Evolutionary conservation across 1,284 basidiomycete species (phyloP), one percentile per base, ranked within the genome.

Genomic region (Rhizoctonia solani): DNA sequence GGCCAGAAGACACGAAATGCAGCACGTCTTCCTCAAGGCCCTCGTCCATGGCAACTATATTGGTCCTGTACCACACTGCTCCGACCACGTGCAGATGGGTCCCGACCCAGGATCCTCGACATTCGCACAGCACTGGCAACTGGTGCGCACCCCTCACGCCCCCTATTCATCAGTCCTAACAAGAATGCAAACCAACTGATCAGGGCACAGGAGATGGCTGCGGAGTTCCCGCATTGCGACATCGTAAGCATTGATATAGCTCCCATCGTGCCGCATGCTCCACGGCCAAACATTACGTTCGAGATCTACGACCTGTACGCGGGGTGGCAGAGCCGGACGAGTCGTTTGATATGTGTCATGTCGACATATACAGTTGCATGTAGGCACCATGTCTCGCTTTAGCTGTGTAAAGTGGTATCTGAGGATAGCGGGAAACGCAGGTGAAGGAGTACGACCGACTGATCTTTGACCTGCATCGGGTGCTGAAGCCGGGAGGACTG

Each of bases 221-320:
- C 49, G 13, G 61, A 66, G 52, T 66, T 66, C 27, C 61, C 61
- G n/a, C 61, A 66, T 16, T 66, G 61, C 39, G 61, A 66, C 27
- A 66, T 66, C n/a, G 29, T 27, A 3, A 54, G 50, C 16, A 42
- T 66, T 21, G 61, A 66, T 19, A 37, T 66, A n/a, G 61, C 39
- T 1, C 61, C 61, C 13, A n/a, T 66, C 1, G 54, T 52, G 9
- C 25, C 61, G 1, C 61, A 66, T 23, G 52, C 34, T n/a, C 61
- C 61, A 1, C 11, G 61, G 9, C 27, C 61, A 8, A 66, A 66
- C 13, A 54, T 66, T 19, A 29, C n/a, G 25, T 66, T 66, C 23
- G 61, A 66, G 21, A 19, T 66, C 3, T 66, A 66, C 21, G 61
- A 66, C n/a, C 41, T 66, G 4, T 66, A 66, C 16, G 49, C 61